Percentiles rank a stretch among this genome's conserved stretches.
phyloP scores from a whole-genome alignment of 768 basidiomycete species.

The Russula brevipes region DNA sequence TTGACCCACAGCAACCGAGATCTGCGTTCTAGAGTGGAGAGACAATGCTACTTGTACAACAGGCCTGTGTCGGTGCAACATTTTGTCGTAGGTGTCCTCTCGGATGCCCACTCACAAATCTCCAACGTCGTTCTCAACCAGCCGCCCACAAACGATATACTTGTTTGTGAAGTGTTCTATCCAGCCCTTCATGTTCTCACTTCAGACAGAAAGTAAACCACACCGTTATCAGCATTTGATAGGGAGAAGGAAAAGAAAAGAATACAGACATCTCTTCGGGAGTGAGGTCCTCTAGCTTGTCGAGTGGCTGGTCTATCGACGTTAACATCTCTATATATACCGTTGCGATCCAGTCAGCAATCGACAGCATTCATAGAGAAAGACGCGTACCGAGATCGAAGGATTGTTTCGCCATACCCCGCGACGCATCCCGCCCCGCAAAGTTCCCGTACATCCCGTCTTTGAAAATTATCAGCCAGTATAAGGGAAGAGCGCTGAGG shows the following conservation, averaged over 20 bases:
- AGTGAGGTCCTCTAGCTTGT: conserved; percentile 74
- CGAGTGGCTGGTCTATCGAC: conserved; percentile 77
- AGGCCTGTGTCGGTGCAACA: neutral
- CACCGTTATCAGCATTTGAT: neutral
- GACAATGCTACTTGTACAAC: neutral
- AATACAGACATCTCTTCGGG: conserved; percentile 66
- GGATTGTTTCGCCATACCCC: conserved; percentile 97
- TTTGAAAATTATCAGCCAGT: conserved; percentile 30
- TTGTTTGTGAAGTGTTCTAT: conserved; percentile 91
- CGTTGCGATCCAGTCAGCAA: neutral
- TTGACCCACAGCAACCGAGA: too few relatives aligned
- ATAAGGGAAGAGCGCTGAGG: too few relatives aligned
- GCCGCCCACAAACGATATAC: conserved; percentile 83
- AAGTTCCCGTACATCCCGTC: conserved; percentile 98
- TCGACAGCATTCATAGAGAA: neutral
- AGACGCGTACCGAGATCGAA: conserved; percentile 71
- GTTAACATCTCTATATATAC: conserved; percentile 79
- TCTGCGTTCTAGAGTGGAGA: too few relatives aligned
- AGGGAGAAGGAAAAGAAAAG: neutral
- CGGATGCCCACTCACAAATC: neutral
- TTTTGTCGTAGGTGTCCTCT: neutral
- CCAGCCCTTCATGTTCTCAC: conserved; percentile 96
- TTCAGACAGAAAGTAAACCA: conserved; percentile 30
- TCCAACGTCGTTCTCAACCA: conserved; percentile 65
- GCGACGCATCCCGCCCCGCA: conserved; percentile 91